Evolutionary conservation across 306 rosid species (phyloP), one percentile per base, ranked within the genome.

Genomic region (Pyrus bretschneideri): DNA sequence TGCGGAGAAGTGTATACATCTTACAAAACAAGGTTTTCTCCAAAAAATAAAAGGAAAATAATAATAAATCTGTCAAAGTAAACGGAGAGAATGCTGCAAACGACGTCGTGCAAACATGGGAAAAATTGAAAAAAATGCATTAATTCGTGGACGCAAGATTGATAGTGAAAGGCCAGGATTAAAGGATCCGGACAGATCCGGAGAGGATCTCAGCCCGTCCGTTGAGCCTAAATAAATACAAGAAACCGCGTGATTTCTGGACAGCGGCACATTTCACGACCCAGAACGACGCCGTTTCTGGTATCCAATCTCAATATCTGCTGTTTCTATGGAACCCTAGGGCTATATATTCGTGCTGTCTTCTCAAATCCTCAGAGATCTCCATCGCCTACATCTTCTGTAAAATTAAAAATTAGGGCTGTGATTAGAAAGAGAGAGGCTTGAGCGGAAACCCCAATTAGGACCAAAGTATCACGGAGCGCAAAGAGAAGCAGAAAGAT

Each of bases 351-450:
- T 19, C 35, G 67, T 15, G 33, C 2, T 2, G 35, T 61, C 2
- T 27, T 0, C 4, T 6, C 0, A 27, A 1, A 29, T 0, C 31
- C 12, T 5, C 19, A 9, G 19, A 58, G 29, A 3, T 15, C 67
- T 14, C 21, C 40, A 17, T 62, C 67, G 67, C 67, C 40, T 29
- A 6, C 40, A 0, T 3, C 15, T 62, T 3, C 2, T 29, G 67
- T 17, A 2, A 14, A 61, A 10, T 27, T 22, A 13, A 11, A 61
- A 27, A 14, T 62, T 62, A 29, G 83, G 94, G 92, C 90, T 22
- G 71, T 85, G 97, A 91, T 91, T 89, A 81, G 0, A 88, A 89
- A 80, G 94, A 91, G 97, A 91, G 97, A 91, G 94, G 83, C 93
- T 91, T 38, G 89, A 89, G 94, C 86, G 86, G 29, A 65, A 46